Evolutionary conservation across 192 early-diverging fungal species (phyloP).

Genomic region (Spizellomyces sp.): DNA sequence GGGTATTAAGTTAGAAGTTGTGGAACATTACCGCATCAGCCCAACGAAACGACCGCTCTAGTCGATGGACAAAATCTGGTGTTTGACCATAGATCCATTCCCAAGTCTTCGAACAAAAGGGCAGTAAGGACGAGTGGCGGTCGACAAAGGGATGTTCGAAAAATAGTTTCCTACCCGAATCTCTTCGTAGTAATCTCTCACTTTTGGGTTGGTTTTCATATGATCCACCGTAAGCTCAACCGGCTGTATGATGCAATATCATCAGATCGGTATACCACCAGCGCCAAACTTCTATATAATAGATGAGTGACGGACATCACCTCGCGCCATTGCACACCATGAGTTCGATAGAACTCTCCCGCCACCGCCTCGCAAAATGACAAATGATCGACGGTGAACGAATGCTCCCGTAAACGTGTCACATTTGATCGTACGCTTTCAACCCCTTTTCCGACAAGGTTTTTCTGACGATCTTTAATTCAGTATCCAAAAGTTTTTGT

Average conservation of each 20-base stretch:
- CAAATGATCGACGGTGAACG: conserved; percentile 79
- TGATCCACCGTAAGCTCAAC: conserved; percentile 29
- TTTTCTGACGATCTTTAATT: conserved; percentile 39
- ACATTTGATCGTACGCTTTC: conserved; percentile 88
- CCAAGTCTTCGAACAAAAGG: conserved; percentile 53
- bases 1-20: background rate
- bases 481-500: conserved; percentile 13
- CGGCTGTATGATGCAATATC: conserved; percentile 24
- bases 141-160: background rate
- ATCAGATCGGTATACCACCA: background rate
- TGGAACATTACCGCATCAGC: conserved; percentile 23
- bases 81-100: conserved; percentile 94
- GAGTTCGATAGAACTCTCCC: conserved; percentile 67
- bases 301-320: background rate
- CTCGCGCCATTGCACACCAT: conserved; percentile 39
- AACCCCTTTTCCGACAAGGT: conserved; percentile 82
- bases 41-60: conserved; percentile 36
- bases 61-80: conserved; percentile 71
- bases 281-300: too few relatives aligned
- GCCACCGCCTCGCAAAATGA: conserved; percentile 78
- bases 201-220: conserved; percentile 32
- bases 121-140: too few relatives aligned
- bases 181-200: conserved; percentile 40
- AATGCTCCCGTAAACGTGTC: conserved; percentile 77
- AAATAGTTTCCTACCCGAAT: conserved; percentile 36